Percentiles rank a stretch among this genome's conserved stretches.
phyloP scores from a whole-genome alignment of 208 protist species.

The Acanthamoeba castellanii region DNA sequence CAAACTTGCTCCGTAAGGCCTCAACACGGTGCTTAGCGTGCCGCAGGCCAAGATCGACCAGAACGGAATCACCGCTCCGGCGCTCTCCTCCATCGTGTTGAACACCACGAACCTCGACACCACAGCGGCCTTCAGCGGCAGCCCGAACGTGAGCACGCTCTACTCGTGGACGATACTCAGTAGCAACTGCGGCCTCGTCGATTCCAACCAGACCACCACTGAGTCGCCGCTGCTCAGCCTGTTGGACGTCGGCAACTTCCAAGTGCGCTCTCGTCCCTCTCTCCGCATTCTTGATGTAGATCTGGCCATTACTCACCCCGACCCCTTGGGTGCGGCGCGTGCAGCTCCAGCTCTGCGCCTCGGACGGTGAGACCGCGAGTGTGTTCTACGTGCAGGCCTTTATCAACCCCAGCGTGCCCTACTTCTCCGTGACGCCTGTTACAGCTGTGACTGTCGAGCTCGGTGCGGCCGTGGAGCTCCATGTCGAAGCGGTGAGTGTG shows the following conservation, averaged over 20 bases:
- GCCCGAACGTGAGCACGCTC: not conserved
- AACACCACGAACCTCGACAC: constrained; percentile 20
- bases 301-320: not conserved
- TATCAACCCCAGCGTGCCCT: constrained; percentile 1
- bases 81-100: not conserved
- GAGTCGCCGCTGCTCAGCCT: not conserved
- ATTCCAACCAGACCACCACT: not conserved
- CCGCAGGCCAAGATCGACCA: not conserved
- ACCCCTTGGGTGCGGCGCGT: not conserved
- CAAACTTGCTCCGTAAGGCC: not conserved
- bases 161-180: constrained; percentile 18
- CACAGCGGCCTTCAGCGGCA: not conserved
- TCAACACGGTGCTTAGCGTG: not conserved
- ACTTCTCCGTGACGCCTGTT: not conserved
- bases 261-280: not conserved
- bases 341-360: constrained; percentile 30
- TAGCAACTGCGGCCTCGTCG: constrained; percentile 21
- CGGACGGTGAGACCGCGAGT: not conserved
- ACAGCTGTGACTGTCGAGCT: not conserved
- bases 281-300: not conserved
- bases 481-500: not conserved
- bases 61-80: constrained; percentile 6
- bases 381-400: constrained; percentile 24
- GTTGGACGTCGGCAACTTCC: constrained; percentile 42
- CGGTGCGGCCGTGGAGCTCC: not conserved